Percentiles rank a stretch among this genome's conserved stretches.
phyloP scores from a whole-genome alignment of 192 early-diverging fungal genomes.

The Coemansia aciculifera region DNA sequence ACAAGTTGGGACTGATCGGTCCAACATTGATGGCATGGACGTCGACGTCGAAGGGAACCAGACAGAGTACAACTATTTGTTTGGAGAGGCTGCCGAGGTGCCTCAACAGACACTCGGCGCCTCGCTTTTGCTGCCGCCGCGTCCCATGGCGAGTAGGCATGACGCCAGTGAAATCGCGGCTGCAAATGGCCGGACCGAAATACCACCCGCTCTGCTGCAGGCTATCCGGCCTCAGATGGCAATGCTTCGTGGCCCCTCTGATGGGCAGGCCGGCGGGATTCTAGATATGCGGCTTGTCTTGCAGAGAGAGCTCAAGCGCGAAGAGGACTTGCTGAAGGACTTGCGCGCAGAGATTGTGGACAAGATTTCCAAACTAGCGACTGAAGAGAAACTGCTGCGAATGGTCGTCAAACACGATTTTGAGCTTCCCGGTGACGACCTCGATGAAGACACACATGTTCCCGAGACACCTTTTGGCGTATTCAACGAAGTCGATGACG shows the following conservation, averaged over 20 bases:
- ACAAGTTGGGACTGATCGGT: constrained; percentile 5
- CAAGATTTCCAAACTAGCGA: constrained; percentile 44
- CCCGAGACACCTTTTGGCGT: constrained; percentile 4
- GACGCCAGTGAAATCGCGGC: background rate
- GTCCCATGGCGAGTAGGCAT: constrained; percentile 3
- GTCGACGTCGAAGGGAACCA: constrained; percentile 42
- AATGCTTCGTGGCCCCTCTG: constrained; percentile 6
- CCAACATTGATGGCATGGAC: constrained; percentile 25
- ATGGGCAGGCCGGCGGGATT: constrained; percentile 8
- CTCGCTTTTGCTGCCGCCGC: constrained; percentile 22
- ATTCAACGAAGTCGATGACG: constrained; percentile 8
- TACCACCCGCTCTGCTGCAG: background rate
- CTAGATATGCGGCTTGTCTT: constrained; percentile 50
- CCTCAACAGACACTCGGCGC: constrained; percentile 22
- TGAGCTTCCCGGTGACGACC: constrained; percentile 31
- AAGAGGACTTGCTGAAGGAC: constrained; percentile 46
- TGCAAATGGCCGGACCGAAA: background rate
- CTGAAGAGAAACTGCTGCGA: constrained; percentile 48
- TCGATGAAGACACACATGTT: constrained; percentile 4
- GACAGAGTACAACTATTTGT: constrained; percentile 48
- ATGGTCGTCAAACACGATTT: constrained; percentile 49
- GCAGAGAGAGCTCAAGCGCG: constrained; percentile 47
- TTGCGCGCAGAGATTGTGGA: constrained; percentile 43
- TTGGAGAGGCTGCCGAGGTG: constrained; percentile 34
- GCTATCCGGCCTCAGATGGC: constrained; percentile 5